Evolutionary conservation across 2,329 filamentous ascomycete genomes (phyloP).

Genomic region (Pyricularia sp.): DNA sequence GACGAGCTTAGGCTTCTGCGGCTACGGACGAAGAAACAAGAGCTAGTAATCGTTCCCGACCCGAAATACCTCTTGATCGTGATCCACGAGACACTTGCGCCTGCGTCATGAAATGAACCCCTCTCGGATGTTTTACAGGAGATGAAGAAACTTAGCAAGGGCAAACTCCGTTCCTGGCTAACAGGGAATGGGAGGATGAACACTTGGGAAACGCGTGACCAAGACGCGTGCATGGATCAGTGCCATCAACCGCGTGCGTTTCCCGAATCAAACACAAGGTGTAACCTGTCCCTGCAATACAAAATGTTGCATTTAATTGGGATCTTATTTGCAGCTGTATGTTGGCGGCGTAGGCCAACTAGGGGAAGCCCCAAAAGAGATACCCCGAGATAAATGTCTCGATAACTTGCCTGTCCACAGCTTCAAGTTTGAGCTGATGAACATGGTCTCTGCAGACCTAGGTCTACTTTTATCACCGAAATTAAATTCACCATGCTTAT

Average conservation of each 20-base stretch:
- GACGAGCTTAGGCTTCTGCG: conserved; percentile 67
- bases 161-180: neutral
- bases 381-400: neutral
- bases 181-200: neutral
- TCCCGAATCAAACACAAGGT: neutral
- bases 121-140: neutral
- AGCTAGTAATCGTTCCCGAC: conserved; percentile 74
- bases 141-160: neutral
- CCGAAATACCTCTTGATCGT: conserved; percentile 66
- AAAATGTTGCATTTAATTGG: neutral
- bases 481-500: neutral
- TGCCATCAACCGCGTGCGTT: neutral
- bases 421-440: neutral
- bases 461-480: neutral
- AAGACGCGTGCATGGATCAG: neutral
- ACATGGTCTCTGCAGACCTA: neutral
- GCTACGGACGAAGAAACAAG: conserved; percentile 71
- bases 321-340: neutral
- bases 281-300: neutral
- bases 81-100: conserved; percentile 67
- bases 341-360: neutral
- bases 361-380: neutral
- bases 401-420: neutral
- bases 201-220: neutral
- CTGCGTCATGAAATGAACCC: conserved; percentile 23